Percentiles rank a stretch among this genome's conserved stretches.
These are phyloP conservation scores for Xylaria sp. DNA, from an alignment of 2,329 filamentous ascomycete genomes.

Conservation along the genomic window DNA sequence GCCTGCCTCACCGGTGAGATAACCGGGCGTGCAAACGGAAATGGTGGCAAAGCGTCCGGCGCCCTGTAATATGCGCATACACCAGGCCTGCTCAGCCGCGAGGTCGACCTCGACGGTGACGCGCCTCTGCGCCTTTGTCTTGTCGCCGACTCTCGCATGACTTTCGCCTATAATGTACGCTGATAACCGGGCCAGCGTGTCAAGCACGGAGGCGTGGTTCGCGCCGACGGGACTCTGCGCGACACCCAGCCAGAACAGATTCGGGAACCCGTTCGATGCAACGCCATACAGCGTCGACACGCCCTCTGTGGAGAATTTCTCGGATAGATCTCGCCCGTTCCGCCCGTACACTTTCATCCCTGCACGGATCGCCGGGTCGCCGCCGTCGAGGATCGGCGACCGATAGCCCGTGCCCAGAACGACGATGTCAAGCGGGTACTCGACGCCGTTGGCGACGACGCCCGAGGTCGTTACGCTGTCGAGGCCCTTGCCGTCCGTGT, in stretches of 20 bases:
- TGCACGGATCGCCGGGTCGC: slow-evolving; percentile 55
- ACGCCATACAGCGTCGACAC: slow-evolving; percentile 64
- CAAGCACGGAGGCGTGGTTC: slow-evolving; percentile 41
- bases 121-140: slow-evolving; percentile 29
- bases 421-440: slow-evolving; percentile 56
- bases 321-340: slow-evolving; percentile 38
- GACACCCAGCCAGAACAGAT: slow-evolving; percentile 60
- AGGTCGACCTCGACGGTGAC: slow-evolving; percentile 56
- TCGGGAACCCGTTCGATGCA: slow-evolving; percentile 61
- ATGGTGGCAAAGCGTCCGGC: slow-evolving; percentile 54
- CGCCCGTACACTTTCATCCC: slow-evolving; percentile 42
- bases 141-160: slow-evolving; percentile 42
- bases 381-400: slow-evolving; percentile 55
- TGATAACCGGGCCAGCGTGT: slow-evolving; percentile 37
- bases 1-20: slow-evolving; percentile 60
- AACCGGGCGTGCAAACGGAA: slow-evolving; percentile 64
- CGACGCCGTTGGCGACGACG: slow-evolving; percentile 58
- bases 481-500: slow-evolving; percentile 66
- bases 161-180: slow-evolving; percentile 52
- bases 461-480: slow-evolving; percentile 57
- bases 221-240: slow-evolving; percentile 52
- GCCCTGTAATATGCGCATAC: slow-evolving; percentile 49
- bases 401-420: slow-evolving; percentile 53
- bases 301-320: slow-evolving; percentile 49
- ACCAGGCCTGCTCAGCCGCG: slow-evolving; percentile 61